phyloP scores from a whole-genome alignment of 2,329 filamentous ascomycete species.

The Penicillium rolfsii region DNA sequence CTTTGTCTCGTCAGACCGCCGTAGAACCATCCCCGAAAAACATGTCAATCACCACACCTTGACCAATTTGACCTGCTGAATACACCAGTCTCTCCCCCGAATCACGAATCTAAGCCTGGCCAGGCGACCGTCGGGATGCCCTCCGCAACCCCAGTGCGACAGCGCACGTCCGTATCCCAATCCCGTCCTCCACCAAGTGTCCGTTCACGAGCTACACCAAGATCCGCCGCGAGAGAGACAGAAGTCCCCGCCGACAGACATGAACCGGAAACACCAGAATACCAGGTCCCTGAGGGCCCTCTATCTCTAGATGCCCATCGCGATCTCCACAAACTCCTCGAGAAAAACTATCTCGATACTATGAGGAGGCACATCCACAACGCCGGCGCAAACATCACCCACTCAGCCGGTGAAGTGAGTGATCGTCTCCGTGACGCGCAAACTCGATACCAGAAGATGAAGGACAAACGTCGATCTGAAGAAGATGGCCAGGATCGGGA shows the following conservation, averaged over 20 bases:
- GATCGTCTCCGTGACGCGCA: slow-evolving; percentile 53
- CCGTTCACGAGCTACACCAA: slow-evolving; percentile 12
- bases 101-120: not conserved
- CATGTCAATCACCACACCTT: not conserved
- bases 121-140: slow-evolving; percentile 4
- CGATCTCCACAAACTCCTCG: slow-evolving; percentile 51
- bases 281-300: slow-evolving; percentile 57
- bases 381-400: slow-evolving; percentile 53
- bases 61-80: not conserved
- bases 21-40: not conserved
- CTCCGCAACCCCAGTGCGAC: slow-evolving; percentile 24
- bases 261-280: slow-evolving; percentile 49
- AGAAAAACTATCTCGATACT: slow-evolving; percentile 45
- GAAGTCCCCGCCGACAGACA: not conserved
- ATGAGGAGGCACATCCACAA: slow-evolving; percentile 55
- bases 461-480: slow-evolving; percentile 33
- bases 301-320: slow-evolving; percentile 54
- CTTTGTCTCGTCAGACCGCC: slow-evolving; percentile 17
- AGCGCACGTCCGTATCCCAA: slow-evolving; percentile 16
- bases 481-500: slow-evolving; percentile 21
- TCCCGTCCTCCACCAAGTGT: slow-evolving; percentile 20
- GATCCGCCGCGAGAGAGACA: not conserved
- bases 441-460: slow-evolving; percentile 41
- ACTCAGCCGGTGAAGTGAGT: slow-evolving; percentile 58
- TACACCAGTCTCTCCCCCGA: not conserved